Base-by-base conservation (phyloP, 495 filamentous ascomycete species). In the Aspergillus bertholletiae region DNA sequence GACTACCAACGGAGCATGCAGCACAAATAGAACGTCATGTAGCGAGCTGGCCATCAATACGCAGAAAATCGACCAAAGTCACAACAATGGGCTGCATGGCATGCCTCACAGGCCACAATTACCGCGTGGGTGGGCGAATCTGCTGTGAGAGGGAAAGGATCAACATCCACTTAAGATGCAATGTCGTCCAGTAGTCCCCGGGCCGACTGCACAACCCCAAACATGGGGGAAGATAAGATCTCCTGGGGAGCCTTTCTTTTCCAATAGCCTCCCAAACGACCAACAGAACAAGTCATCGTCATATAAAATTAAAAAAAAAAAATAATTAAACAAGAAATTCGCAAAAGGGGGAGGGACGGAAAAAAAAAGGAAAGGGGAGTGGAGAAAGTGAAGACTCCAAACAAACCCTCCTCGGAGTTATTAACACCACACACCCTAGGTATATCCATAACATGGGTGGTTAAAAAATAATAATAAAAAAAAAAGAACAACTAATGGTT, bases 181-280 rank as follows among this genome's bases (percentile, higher is more conserved):
- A 18, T 21, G 26, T 53, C 28, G 49, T 46, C 52, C 47, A 54
- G 53, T 54, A 51, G 55, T 45, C 34, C 28, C 51, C 40, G 35
- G 23, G 22, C 21, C 50, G 28, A 47, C 46, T 39, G 56, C 56
- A 49, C 46, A 50, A 51, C 39, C 56, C 52, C 55, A 59, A 57
- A 63, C 60, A 47, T 49, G 53, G 26, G 53, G 49, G 12, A 51
- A 46, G 45, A 55, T 55, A 52, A 54, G 54, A 49, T 46, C 49
- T 30, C 44, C 52, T 23, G 49, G 40, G 26, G 21, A 22, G 17
- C 17, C 20, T 51, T 34, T 51, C 44, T 18, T 49, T 46, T 46
- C 58, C 52, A 57, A 52, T 51, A 24, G 32, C 39, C 55, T 37
- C 13, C 11, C 15, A 15, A 37, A 37, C 5, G 34, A n/a, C 37